Evolutionary conservation across 2,329 filamentous ascomycete species (phyloP).

Genomic region (Cladorrhinum sp.): DNA sequence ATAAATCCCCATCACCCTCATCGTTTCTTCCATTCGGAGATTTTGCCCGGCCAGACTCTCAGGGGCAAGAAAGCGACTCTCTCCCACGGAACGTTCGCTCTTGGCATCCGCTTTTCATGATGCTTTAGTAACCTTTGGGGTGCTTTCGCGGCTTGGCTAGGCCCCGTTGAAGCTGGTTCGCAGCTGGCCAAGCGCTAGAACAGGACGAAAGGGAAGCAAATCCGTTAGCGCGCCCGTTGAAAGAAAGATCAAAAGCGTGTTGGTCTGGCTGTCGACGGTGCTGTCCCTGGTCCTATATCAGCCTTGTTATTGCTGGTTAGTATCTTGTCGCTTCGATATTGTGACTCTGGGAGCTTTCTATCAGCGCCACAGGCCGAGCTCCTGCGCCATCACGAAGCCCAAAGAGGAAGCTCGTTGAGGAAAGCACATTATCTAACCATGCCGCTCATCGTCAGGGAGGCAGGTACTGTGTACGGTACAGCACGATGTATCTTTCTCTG

Average conservation of each 20-base stretch:
- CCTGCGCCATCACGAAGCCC: not conserved
- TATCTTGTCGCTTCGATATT: slow-evolving; percentile 12
- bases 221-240: slow-evolving; percentile 7
- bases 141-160: not conserved
- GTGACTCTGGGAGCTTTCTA: slow-evolving; percentile 11
- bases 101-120: not conserved
- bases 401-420: slow-evolving; percentile 6
- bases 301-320: slow-evolving; percentile 8
- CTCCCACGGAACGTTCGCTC: not conserved
- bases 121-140: not conserved
- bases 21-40: not conserved
- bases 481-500: not conserved
- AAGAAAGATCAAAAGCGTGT: not conserved
- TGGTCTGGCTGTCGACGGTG: not conserved
- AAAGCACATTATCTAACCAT: not conserved
- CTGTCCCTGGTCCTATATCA: slow-evolving; percentile 14
- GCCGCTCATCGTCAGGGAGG: not conserved
- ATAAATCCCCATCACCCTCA: not conserved
- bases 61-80: not conserved
- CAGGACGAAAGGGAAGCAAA: slow-evolving; percentile 5
- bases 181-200: slow-evolving; percentile 2
- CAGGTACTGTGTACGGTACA: not conserved
- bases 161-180: slow-evolving; percentile 3
- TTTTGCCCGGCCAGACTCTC: not conserved
- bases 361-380: slow-evolving; percentile 6